Conservation (phyloP, 163 green algal species). For the Scenedesmus sp. region DNA sequence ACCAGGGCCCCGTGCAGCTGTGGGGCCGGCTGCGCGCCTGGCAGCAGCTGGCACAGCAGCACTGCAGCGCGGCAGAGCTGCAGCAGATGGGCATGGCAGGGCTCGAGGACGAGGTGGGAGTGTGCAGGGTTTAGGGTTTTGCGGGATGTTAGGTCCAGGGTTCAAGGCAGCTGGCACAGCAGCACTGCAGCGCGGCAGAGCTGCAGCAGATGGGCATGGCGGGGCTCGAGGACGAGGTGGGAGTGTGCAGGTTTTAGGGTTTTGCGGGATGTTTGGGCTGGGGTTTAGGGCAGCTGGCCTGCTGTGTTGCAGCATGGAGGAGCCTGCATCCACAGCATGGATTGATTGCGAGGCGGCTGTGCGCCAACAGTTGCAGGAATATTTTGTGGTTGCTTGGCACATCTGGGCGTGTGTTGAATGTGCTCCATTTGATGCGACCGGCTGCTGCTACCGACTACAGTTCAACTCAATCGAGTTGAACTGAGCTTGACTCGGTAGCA, state of each 20-base stretch:
- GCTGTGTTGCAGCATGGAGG: too few relatives aligned
- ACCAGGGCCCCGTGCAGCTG: neutral
- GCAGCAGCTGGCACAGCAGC: neutral
- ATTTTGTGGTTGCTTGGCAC: too few relatives aligned
- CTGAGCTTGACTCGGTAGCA: too few relatives aligned
- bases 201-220: constrained; percentile 31
- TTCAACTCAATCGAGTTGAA: too few relatives aligned
- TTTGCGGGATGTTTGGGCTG: neutral
- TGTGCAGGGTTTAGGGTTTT: neutral
- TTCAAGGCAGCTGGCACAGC: neutral
- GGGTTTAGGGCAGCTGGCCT: too few relatives aligned
- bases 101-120: constrained; percentile 8
- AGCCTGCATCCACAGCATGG: too few relatives aligned
- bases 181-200: neutral
- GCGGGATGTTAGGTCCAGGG: neutral
- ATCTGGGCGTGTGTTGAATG: too few relatives aligned
- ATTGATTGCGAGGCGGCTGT: too few relatives aligned
- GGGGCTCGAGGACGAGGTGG: constrained; percentile 12
- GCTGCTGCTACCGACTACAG: too few relatives aligned
- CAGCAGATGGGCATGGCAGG: constrained; percentile 20
- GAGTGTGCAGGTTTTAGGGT: neutral
- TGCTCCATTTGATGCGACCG: too few relatives aligned
- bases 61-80: neutral
- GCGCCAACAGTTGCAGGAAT: too few relatives aligned
- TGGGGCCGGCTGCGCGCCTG: neutral